Conservation (phyloP, 2,329 filamentous ascomycete genomes). For the Beauveria sp. region DNA sequence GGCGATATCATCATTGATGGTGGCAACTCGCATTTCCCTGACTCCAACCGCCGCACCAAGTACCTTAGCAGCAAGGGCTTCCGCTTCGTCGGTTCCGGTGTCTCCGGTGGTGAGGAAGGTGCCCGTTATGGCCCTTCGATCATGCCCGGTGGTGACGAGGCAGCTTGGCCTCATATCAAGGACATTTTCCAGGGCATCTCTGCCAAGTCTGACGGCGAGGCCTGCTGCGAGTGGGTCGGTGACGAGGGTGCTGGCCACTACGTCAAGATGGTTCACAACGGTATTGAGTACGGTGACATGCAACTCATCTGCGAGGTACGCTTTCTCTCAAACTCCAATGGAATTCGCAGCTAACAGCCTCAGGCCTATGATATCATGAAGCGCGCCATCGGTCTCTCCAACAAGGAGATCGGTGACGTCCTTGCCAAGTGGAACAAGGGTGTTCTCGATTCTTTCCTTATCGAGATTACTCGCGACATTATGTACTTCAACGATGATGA, state of each 20-base stretch:
- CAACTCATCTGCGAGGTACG: conserved; percentile 95
- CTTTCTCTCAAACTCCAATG: not conserved
- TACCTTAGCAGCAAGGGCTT: conserved; percentile 84
- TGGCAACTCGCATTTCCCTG: conserved; percentile 90
- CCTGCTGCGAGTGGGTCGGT: conserved; percentile 99
- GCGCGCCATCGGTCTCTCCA: conserved; percentile 80
- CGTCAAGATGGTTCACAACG: conserved; percentile 99
- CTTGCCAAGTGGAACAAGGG: conserved; percentile 97
- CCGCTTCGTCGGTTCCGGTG: conserved; percentile 92
- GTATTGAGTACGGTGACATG: conserved; percentile 99
- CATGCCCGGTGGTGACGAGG: conserved; percentile 98
- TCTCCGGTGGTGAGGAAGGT: conserved; percentile 98
- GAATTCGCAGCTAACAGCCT: not conserved
- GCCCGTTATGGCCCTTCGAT: conserved; percentile 93
- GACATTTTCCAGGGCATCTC: conserved; percentile 97
- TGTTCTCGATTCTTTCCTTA: conserved; percentile 96
- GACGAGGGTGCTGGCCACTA: conserved; percentile 99
- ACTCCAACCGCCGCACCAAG: conserved; percentile 88
- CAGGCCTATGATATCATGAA: conserved; percentile 99
- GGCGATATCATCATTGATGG: conserved; percentile 99
- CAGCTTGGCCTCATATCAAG: conserved; percentile 97
- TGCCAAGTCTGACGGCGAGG: conserved; percentile 93
- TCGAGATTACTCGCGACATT: conserved; percentile 98
- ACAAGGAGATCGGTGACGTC: conserved; percentile 94
- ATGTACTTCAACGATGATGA: conserved; percentile 98